A percentile compares a stretch with the other conserved stretches of the same genome.
Conservation (phyloP, 257 asterid genomes). For the Lavandula angustifolia region DNA sequence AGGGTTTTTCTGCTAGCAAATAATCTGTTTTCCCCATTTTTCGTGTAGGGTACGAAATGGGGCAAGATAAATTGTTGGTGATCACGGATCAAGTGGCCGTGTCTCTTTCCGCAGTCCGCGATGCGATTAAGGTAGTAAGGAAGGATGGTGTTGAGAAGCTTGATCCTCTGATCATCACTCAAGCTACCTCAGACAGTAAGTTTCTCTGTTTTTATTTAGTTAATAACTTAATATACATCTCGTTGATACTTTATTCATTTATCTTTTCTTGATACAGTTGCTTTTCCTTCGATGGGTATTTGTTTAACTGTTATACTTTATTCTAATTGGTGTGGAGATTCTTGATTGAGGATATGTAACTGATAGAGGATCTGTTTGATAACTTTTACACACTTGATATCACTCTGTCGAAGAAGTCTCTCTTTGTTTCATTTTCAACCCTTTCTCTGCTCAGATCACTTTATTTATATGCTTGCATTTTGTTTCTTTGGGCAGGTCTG, state of each 20-base stretch:
- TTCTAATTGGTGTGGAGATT: not conserved
- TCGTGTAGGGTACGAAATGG: constrained; percentile 46
- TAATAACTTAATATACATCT: not conserved
- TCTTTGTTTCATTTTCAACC: not conserved
- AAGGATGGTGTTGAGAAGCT: constrained; percentile 51
- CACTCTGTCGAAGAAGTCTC: not conserved
- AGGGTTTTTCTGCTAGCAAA: constrained; percentile 21
- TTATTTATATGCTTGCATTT: constrained; percentile 11
- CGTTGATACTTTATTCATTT: not conserved
- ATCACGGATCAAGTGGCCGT: constrained; percentile 57
- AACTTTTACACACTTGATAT: not conserved
- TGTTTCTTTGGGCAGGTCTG: constrained; percentile 49
- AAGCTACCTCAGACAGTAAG: constrained; percentile 64
- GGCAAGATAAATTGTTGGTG: constrained; percentile 54
- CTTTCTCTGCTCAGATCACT: not conserved
- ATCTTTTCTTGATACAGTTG: constrained; percentile 4
- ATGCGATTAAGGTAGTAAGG: constrained; percentile 54
- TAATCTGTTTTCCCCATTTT: not conserved
- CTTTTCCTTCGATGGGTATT: constrained; percentile 12
- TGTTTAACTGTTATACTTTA: not conserved
- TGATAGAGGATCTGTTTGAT: constrained; percentile 1
- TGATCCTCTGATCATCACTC: constrained; percentile 70
- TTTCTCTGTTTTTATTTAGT: constrained; percentile 5
- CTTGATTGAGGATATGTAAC: constrained; percentile 5
- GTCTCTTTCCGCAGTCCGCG: constrained; percentile 46